Evolutionary conservation across 352 stramenopile species (phyloP).

Genomic region (Phytophthora idaei): DNA sequence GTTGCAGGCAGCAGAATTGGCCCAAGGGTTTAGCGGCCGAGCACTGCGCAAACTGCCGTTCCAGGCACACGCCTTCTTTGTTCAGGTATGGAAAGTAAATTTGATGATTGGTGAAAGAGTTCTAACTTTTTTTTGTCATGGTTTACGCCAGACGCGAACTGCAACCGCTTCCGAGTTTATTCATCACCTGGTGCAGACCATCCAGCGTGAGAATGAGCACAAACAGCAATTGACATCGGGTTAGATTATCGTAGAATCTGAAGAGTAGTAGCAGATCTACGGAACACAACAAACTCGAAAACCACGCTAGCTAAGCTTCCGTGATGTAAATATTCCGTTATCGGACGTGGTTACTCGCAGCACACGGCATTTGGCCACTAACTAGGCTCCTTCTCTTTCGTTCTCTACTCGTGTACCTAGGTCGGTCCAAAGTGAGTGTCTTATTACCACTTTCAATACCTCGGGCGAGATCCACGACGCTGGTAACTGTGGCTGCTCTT

Average conservation of each 20-base stretch:
- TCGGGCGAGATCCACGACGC: slow-evolving; percentile 23
- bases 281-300: too few species aligned
- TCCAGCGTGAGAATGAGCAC: slow-evolving; percentile 36
- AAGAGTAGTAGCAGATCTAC: not conserved
- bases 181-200: slow-evolving; percentile 31
- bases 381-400: slow-evolving; percentile 7
- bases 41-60: slow-evolving; percentile 88
- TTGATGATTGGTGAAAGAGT: not conserved
- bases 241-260: slow-evolving; percentile 11
- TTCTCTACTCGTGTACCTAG: not conserved
- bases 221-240: slow-evolving; percentile 30
- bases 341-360: slow-evolving; percentile 4
- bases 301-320: too few species aligned
- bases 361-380: slow-evolving; percentile 9
- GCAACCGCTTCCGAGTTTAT: slow-evolving; percentile 34
- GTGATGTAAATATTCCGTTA: not conserved
- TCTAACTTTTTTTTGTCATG: slow-evolving; percentile 5
- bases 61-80: slow-evolving; percentile 76
- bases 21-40: slow-evolving; percentile 76
- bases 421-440: too few species aligned
- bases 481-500: slow-evolving; percentile 9
- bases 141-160: slow-evolving; percentile 20
- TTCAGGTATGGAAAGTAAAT: slow-evolving; percentile 42
- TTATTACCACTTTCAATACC: slow-evolving; percentile 16
- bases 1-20: slow-evolving; percentile 47